Evolutionary conservation across 2,329 filamentous ascomycete genomes (phyloP).

Genomic region (Cyphellophora attinorum): DNA sequence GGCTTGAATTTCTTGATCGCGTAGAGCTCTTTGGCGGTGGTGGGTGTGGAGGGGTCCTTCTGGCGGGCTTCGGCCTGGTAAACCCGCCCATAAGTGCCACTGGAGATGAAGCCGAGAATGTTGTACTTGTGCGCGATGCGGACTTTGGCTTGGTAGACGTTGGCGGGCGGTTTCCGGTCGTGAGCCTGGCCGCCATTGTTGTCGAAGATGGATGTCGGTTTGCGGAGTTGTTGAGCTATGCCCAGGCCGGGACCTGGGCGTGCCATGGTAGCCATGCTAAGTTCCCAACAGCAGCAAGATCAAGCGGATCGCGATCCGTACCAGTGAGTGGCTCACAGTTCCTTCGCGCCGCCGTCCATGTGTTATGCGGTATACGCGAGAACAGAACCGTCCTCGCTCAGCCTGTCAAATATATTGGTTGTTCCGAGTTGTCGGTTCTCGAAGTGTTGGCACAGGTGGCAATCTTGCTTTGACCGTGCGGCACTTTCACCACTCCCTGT

Average conservation of each 20-base stretch:
- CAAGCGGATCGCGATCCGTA: too few species aligned
- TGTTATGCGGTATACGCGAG: too few species aligned
- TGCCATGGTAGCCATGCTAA: too few species aligned
- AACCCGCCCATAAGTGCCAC: slow-evolving; percentile 92
- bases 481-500: too few species aligned
- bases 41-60: slow-evolving; percentile 20
- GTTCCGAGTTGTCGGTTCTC: too few species aligned
- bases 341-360: slow-evolving; percentile 16
- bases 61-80: slow-evolving; percentile 83
- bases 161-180: slow-evolving; percentile 31
- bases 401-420: too few species aligned
- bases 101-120: slow-evolving; percentile 96
- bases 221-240: slow-evolving; percentile 15
- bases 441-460: too few species aligned
- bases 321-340: too few species aligned
- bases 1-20: slow-evolving; percentile 99
- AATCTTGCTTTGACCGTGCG: too few species aligned
- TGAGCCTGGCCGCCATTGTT: background rate
- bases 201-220: slow-evolving; percentile 8
- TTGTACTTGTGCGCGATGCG: slow-evolving; percentile 83
- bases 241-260: slow-evolving; percentile 11
- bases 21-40: slow-evolving; percentile 57
- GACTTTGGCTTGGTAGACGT: slow-evolving; percentile 60
- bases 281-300: too few species aligned
- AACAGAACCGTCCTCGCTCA: too few species aligned